Evolutionary conservation across 176 grass and related monocot genomes (phyloP).

Genomic region (Cenchrus americanus): DNA sequence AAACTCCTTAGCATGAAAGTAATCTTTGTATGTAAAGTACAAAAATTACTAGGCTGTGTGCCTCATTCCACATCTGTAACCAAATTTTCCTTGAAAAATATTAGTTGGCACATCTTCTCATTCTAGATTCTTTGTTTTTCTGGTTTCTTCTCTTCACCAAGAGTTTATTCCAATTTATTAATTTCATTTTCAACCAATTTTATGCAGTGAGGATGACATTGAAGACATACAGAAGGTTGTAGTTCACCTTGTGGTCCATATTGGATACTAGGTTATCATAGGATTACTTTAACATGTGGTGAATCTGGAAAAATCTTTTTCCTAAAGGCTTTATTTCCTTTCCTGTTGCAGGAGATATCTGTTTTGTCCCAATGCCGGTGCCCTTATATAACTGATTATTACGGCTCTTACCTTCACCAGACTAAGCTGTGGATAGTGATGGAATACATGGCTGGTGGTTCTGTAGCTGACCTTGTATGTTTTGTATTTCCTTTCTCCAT

Average conservation of each 20-base stretch:
- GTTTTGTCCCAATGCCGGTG: constrained; percentile 97
- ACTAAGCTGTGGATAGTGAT: constrained; percentile 98
- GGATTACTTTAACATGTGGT: constrained; percentile 13
- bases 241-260: constrained; percentile 18
- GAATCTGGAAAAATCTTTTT: constrained; percentile 26
- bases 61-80: constrained; percentile 20
- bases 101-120: constrained; percentile 1
- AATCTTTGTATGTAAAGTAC: constrained; percentile 23
- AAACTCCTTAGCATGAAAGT: constrained; percentile 15
- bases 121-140: constrained; percentile 18
- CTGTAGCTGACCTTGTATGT: constrained; percentile 98
- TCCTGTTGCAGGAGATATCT: constrained; percentile 83
- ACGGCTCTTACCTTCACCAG: constrained; percentile 98
- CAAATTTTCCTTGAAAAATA: neutral
- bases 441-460: constrained; percentile 99
- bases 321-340: constrained; percentile 44
- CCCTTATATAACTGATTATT: constrained; percentile 99
- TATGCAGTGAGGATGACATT: constrained; percentile 94
- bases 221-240: constrained; percentile 99
- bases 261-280: constrained; percentile 30
- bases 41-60: constrained; percentile 1
- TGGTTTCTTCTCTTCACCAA: neutral
- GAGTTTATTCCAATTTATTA: constrained; percentile 22
- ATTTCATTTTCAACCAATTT: constrained; percentile 27
- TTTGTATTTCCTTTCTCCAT: constrained; percentile 39